These are phyloP conservation scores for Stemphylium vesicarium DNA, from an alignment of 2,329 filamentous ascomycete species.

Conservation along the genomic window DNA sequence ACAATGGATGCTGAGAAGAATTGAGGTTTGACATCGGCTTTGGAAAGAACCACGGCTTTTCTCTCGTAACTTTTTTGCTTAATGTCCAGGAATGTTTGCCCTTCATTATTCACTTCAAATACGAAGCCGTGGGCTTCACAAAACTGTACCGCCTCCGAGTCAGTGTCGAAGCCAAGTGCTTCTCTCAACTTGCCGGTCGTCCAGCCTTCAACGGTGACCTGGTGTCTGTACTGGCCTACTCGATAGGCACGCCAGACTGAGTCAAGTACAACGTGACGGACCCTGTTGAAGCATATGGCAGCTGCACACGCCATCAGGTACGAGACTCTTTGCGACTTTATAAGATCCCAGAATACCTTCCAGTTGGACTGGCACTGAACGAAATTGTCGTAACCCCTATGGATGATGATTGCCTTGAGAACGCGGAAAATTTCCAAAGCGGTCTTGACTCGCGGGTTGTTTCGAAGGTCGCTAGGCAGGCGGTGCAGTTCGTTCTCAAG, in stretches of 20 bases:
- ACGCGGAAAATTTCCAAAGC: slow-evolving; percentile 65
- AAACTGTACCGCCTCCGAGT: slow-evolving; percentile 60
- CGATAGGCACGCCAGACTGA: slow-evolving; percentile 62
- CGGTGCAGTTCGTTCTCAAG: slow-evolving; percentile 64
- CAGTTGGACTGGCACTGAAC: slow-evolving; percentile 65
- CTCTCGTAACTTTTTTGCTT: slow-evolving; percentile 52
- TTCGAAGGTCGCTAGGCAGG: slow-evolving; percentile 59
- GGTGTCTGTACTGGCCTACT: slow-evolving; percentile 56
- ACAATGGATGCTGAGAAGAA: slow-evolving; percentile 61
- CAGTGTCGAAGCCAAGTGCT: slow-evolving; percentile 62
- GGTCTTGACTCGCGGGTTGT: slow-evolving; percentile 60
- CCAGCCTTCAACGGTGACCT: slow-evolving; percentile 56
- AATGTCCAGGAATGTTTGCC: slow-evolving; percentile 60
- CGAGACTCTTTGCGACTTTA: slow-evolving; percentile 62
- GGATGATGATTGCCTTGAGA: slow-evolving; percentile 59
- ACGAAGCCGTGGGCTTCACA: slow-evolving; percentile 61
- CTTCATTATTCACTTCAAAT: slow-evolving; percentile 55
- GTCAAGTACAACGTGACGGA: slow-evolving; percentile 63
- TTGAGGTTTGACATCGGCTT: slow-evolving; percentile 51
- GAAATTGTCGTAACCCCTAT: slow-evolving; percentile 57
- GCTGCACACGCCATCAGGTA: slow-evolving; percentile 70
- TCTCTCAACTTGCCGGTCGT: slow-evolving; percentile 59
- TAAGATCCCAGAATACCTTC: slow-evolving; percentile 62
- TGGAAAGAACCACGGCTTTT: slow-evolving; percentile 26
- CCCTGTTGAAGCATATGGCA: slow-evolving; percentile 66